phyloP scores from a whole-genome alignment of 129 eudicot species.

The Saussurea involucrata region DNA sequence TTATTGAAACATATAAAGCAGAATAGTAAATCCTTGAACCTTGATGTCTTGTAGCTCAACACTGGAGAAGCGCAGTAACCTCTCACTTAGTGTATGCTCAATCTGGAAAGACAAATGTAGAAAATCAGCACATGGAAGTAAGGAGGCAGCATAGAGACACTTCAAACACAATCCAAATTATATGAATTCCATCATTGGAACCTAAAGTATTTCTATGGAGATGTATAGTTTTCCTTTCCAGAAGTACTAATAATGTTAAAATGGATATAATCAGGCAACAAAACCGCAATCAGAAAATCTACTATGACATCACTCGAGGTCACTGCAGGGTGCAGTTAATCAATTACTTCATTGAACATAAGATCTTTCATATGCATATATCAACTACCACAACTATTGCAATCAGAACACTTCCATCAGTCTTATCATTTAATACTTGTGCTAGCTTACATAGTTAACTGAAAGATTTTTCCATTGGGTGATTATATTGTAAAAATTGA shows the following conservation, averaged over 20 bases:
- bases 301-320: not conserved
- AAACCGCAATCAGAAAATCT: not conserved
- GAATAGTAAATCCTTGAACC: constrained; percentile 45
- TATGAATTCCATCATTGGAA: not conserved
- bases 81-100: constrained; percentile 63
- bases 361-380: not conserved
- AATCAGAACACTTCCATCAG: too few relatives aligned
- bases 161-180: not conserved
- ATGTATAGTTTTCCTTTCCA: not conserved
- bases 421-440: too few relatives aligned
- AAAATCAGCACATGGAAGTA: constrained; percentile 16
- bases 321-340: not conserved
- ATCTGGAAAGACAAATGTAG: constrained; percentile 44
- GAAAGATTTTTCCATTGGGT: not conserved
- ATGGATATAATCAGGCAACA: not conserved
- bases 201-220: not conserved
- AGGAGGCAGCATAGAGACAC: not conserved
- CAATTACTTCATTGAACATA: not conserved
- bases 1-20: not conserved
- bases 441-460: not conserved
- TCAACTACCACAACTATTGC: not conserved
- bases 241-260: not conserved
- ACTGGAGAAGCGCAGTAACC: constrained; percentile 55
- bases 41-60: constrained; percentile 78
- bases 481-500: not conserved